These are phyloP conservation scores for Decorospora gaudefroyi DNA, from an alignment of 2,329 filamentous ascomycete genomes.

Conservation along the genomic window DNA sequence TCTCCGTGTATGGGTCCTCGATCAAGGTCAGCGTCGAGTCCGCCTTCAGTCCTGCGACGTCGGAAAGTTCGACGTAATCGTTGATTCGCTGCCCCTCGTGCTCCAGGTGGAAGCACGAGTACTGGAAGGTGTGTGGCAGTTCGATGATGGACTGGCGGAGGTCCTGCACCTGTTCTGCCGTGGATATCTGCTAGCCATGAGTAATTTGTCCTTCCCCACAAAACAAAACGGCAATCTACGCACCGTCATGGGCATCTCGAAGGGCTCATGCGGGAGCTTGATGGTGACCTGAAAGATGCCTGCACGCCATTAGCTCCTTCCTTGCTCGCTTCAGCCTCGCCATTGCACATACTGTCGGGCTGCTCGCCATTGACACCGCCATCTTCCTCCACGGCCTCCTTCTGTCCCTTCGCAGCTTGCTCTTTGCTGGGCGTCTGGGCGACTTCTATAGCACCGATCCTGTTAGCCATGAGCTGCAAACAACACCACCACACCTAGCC, in stretches of 20 bases:
- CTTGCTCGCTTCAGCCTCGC: neutral
- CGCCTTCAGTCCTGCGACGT: slow-evolving; percentile 76
- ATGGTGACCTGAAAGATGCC: slow-evolving; percentile 74
- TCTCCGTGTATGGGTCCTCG: slow-evolving; percentile 97
- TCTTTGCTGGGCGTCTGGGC: slow-evolving; percentile 32
- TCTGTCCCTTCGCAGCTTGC: slow-evolving; percentile 26
- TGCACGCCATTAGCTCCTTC: slow-evolving; percentile 26
- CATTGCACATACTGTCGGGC: slow-evolving; percentile 37
- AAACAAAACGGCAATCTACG: slow-evolving; percentile 18
- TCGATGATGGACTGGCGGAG: slow-evolving; percentile 96
- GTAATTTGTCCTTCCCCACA: slow-evolving; percentile 6
- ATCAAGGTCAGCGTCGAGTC: slow-evolving; percentile 81
- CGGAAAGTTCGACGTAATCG: slow-evolving; percentile 89
- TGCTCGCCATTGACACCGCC: slow-evolving; percentile 35
- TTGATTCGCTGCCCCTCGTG: slow-evolving; percentile 87
- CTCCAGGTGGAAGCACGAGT: slow-evolving; percentile 98
- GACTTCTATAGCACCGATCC: slow-evolving; percentile 26
- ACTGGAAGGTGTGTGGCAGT: slow-evolving; percentile 88
- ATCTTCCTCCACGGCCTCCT: slow-evolving; percentile 33
- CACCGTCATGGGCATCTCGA: slow-evolving; percentile 85
- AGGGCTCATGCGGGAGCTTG: slow-evolving; percentile 76
- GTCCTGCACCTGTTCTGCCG: slow-evolving; percentile 96
- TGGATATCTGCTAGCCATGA: slow-evolving; percentile 68
- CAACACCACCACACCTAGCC: neutral
- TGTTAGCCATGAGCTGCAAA: slow-evolving; percentile 30